phyloP scores from a whole-genome alignment of 768 basidiomycete species.

The Atractiella rhizophila region DNA sequence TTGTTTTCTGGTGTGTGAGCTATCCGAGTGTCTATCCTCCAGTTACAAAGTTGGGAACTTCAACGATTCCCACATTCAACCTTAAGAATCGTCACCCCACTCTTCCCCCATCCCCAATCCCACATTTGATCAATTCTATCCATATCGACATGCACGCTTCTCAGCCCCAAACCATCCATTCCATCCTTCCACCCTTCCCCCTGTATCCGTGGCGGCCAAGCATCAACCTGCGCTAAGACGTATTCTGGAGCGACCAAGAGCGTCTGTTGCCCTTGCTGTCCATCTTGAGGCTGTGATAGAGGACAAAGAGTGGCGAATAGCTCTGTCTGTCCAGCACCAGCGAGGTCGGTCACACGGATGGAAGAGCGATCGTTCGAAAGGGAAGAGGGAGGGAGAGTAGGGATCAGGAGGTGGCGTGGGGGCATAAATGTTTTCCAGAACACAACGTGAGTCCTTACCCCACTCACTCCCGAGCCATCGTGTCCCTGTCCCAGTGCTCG shows the following conservation, averaged over 20 bases:
- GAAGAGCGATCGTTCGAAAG: neutral
- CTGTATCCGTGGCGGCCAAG: neutral
- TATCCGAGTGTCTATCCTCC: too few relatives aligned
- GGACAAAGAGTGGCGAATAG: neutral
- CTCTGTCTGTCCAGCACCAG: neutral
- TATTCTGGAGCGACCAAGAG: slow-evolving; percentile 6
- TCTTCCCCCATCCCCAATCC: neutral
- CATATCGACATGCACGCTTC: slow-evolving; percentile 11
- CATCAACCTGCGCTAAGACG: neutral
- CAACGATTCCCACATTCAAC: neutral
- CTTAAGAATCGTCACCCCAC: slow-evolving; percentile 1
- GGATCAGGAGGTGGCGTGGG: slow-evolving; percentile 10
- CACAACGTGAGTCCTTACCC: slow-evolving; percentile 1
- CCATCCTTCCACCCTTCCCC: neutral
- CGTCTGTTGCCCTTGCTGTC: fast-evolving
- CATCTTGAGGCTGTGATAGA: neutral
- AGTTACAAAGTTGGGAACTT: too few relatives aligned
- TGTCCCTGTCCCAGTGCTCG: neutral
- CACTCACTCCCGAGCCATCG: neutral
- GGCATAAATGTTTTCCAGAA: slow-evolving; percentile 15
- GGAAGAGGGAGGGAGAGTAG: neutral
- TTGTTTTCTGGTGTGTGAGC: too few relatives aligned
- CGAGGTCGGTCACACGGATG: slow-evolving; percentile 4
- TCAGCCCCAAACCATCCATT: neutral
- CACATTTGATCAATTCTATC: slow-evolving; percentile 1